Conservation (phyloP, 75 land plant genomes). For the Azolla pinnata region DNA sequence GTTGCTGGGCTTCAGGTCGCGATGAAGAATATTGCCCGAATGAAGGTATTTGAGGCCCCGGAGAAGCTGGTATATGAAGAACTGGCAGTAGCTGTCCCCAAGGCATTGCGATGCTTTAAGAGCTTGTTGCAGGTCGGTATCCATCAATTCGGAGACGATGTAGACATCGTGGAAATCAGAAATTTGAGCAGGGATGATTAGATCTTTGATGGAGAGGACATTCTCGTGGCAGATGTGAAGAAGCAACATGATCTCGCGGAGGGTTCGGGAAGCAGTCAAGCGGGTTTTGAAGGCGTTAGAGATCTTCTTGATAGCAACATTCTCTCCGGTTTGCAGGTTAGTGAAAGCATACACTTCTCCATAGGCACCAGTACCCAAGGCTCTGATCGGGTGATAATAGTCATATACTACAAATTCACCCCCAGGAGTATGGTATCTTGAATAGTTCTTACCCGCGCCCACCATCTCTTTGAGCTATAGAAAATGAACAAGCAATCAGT, state of each 20-base stretch:
- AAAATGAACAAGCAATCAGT: no score
- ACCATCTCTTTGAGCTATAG: no score
- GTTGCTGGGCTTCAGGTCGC: slow-evolving; percentile 35
- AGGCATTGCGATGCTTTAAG: slow-evolving; percentile 12
- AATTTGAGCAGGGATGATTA: slow-evolving; percentile 15
- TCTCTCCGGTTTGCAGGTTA: slow-evolving; percentile 23
- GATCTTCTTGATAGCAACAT: slow-evolving; percentile 30
- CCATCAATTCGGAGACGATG: slow-evolving; percentile 27
- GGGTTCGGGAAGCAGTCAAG: slow-evolving; percentile 19
- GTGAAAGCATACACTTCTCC: slow-evolving; percentile 27
- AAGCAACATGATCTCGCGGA: slow-evolving; percentile 20
- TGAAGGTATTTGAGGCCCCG: slow-evolving; percentile 70
- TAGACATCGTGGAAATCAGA: slow-evolving; percentile 24
- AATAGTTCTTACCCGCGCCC: slow-evolving; percentile 10
- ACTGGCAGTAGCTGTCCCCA: slow-evolving; percentile 21
- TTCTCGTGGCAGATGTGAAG: slow-evolving; percentile 23
- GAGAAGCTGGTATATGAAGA: slow-evolving; percentile 43
- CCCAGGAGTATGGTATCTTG: slow-evolving; percentile 9
- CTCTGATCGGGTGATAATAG: slow-evolving; percentile 16
- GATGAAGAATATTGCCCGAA: slow-evolving; percentile 21
- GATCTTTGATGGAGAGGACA: slow-evolving; percentile 17
- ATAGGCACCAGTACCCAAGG: slow-evolving; percentile 24
- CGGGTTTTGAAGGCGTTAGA: slow-evolving; percentile 23
- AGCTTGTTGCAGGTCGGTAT: slow-evolving; percentile 27
- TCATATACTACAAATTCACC: slow-evolving; percentile 20